Evolutionary conservation across 139 green algal genomes (phyloP).

Genomic region (Desmodesmus armatus): DNA sequence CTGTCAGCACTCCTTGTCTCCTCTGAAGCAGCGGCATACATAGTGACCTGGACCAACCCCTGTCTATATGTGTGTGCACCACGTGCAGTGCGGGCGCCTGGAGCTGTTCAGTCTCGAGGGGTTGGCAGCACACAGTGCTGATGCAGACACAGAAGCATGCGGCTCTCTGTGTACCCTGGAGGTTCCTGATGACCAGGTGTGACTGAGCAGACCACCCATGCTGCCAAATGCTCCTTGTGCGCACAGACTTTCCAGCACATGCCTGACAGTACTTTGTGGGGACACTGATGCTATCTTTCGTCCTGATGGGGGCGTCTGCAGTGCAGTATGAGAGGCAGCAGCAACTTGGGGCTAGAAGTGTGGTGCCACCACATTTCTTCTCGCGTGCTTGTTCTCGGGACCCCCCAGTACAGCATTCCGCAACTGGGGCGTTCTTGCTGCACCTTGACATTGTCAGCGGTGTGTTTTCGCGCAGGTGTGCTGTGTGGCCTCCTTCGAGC

Average conservation of each 20-base stretch:
- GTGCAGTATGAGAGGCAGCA: background rate
- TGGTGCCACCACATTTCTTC: no score
- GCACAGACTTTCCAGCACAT: background rate
- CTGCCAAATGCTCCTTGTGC: background rate
- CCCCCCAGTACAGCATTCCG: background rate
- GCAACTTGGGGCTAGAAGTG: no score
- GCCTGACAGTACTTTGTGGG: background rate
- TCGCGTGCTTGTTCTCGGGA: background rate
- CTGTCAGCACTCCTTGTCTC: no score
- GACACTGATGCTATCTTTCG: background rate
- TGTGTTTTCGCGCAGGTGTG: background rate
- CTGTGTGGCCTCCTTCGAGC: conserved; percentile 50
- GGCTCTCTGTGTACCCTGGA: background rate
- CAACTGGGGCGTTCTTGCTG: background rate
- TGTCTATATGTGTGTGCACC: background rate
- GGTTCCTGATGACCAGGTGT: conserved; percentile 13
- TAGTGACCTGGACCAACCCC: no score
- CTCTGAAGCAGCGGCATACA: no score
- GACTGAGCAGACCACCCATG: background rate
- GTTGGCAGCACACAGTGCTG: background rate
- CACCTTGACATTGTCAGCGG: background rate
- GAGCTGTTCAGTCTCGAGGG: conserved; percentile 41
- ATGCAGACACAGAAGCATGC: background rate
- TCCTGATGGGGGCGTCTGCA: background rate
- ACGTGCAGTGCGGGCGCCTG: conserved; percentile 32